Evolutionary conservation across 2,329 filamentous ascomycete species (phyloP).

Genomic region (Macrophomina tecta): DNA sequence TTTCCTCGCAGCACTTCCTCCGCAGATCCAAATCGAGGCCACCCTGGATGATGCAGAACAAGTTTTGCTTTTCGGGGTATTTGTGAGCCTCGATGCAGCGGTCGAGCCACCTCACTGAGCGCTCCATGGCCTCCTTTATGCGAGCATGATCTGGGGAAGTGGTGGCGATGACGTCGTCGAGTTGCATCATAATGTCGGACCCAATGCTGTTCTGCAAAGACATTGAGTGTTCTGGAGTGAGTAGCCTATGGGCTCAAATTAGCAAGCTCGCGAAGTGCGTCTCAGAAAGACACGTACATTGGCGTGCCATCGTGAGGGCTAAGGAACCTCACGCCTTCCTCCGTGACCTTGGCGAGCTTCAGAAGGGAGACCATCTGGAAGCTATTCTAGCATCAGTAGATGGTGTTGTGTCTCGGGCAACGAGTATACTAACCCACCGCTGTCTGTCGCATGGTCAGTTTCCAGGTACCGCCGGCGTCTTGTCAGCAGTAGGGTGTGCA

Average conservation of each 20-base stretch:
- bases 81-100: slow-evolving; percentile 90
- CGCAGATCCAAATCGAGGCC: slow-evolving; percentile 89
- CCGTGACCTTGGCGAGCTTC: slow-evolving; percentile 90
- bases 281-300: slow-evolving; percentile 62
- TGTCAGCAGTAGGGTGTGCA: slow-evolving; percentile 33
- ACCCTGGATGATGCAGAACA: slow-evolving; percentile 99
- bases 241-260: slow-evolving; percentile 59
- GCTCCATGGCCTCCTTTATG: slow-evolving; percentile 93
- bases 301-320: slow-evolving; percentile 93
- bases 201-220: slow-evolving; percentile 95
- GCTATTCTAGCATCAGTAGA: slow-evolving; percentile 56
- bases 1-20: slow-evolving; percentile 79
- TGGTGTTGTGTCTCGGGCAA: slow-evolving; percentile 27
- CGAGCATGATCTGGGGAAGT: slow-evolving; percentile 87
- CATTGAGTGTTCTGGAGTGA: slow-evolving; percentile 97
- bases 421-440: slow-evolving; percentile 49
- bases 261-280: neutral
- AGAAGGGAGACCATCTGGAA: slow-evolving; percentile 99
- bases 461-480: neutral
- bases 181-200: slow-evolving; percentile 99
- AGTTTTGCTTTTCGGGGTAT: slow-evolving; percentile 81
- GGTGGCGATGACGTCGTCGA: slow-evolving; percentile 96
- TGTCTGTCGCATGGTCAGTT: slow-evolving; percentile 47
- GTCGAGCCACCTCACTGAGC: slow-evolving; percentile 94
- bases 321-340: slow-evolving; percentile 94